These are phyloP conservation scores for Pichia exigua DNA, from an alignment of 805 yeast genomes.

Conservation along the genomic window DNA sequence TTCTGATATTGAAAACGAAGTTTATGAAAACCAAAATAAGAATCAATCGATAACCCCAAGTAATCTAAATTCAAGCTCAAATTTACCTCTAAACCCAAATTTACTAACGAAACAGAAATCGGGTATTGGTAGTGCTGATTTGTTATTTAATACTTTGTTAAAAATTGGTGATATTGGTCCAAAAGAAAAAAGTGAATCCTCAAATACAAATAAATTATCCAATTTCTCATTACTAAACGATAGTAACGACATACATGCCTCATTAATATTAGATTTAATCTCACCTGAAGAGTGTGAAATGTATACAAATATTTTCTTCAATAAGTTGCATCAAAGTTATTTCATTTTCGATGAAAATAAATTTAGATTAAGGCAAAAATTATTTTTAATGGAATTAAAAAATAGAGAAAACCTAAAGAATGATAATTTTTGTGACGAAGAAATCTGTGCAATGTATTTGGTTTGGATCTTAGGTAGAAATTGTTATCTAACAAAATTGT, in stretches of 20 bases:
- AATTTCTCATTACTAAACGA: neutral
- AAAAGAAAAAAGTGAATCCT: neutral
- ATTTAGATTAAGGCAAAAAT: slow-evolving; percentile 23
- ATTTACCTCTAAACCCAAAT: neutral
- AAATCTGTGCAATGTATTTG: slow-evolving; percentile 31
- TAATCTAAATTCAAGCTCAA: neutral
- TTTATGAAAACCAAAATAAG: neutral
- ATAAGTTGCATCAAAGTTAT: slow-evolving; percentile 29
- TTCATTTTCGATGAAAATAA: slow-evolving; percentile 27
- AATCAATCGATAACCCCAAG: neutral
- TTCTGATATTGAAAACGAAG: slow-evolving; percentile 7
- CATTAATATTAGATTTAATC: slow-evolving; percentile 19
- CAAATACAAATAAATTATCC: neutral
- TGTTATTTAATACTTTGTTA: slow-evolving; percentile 11
- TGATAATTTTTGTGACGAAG: slow-evolving; percentile 14
- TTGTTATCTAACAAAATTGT: slow-evolving; percentile 7
- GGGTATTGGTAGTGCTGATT: slow-evolving; percentile 11
- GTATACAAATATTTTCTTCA: slow-evolving; percentile 29
- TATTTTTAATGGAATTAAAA: slow-evolving; percentile 22
- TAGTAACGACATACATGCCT: slow-evolving; percentile 2
- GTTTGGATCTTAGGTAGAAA: slow-evolving; percentile 29
- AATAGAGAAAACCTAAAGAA: neutral
- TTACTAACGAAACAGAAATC: slow-evolving; percentile 5
- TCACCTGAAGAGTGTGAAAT: slow-evolving; percentile 21
- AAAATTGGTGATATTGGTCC: slow-evolving; percentile 9